Evolutionary conservation across 768 basidiomycete genomes (phyloP).

Genomic region (Phanerodontia chrysosporium): DNA sequence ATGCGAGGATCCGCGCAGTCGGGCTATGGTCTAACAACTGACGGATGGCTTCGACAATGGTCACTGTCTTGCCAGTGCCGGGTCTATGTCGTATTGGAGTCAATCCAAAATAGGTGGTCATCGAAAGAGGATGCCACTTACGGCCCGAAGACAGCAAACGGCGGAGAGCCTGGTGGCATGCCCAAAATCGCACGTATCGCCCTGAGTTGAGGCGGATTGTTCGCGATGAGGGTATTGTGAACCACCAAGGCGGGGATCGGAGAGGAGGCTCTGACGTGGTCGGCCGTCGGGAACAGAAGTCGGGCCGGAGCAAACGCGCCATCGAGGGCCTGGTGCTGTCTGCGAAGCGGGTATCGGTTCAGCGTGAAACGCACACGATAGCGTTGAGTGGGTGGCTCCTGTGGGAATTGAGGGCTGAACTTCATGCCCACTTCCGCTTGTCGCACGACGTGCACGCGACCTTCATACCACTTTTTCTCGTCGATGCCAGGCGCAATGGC

Average conservation of each 20-base stretch:
- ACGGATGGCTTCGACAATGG: slow-evolving; percentile 56
- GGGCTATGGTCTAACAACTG: slow-evolving; percentile 45
- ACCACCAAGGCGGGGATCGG: slow-evolving; percentile 3
- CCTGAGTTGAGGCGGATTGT: slow-evolving; percentile 45
- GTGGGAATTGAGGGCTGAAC: slow-evolving; percentile 41
- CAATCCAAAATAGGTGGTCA: neutral
- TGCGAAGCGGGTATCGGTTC: slow-evolving; percentile 47
- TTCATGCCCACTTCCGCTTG: slow-evolving; percentile 39
- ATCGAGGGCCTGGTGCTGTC: slow-evolving; percentile 51
- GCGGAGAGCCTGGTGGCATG: slow-evolving; percentile 41
- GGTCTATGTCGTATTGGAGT: slow-evolving; percentile 24
- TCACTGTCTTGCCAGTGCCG: slow-evolving; percentile 64
- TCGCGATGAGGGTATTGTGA: slow-evolving; percentile 29
- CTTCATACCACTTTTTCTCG: slow-evolving; percentile 28
- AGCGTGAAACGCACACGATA: slow-evolving; percentile 55
- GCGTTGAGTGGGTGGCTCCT: slow-evolving; percentile 29
- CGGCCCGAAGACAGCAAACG: slow-evolving; percentile 65
- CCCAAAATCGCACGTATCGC: slow-evolving; percentile 46
- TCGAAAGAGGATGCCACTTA: slow-evolving; percentile 29
- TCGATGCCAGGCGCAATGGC: slow-evolving; percentile 5
- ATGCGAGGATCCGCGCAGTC: slow-evolving; percentile 49
- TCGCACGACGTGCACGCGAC: slow-evolving; percentile 46
- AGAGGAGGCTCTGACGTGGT: slow-evolving; percentile 3
- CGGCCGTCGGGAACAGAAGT: slow-evolving; percentile 42
- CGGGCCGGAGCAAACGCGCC: slow-evolving; percentile 35